Evolutionary conservation across 1,284 basidiomycete genomes (phyloP).

Genomic region (Pseudozyma thailandica): DNA sequence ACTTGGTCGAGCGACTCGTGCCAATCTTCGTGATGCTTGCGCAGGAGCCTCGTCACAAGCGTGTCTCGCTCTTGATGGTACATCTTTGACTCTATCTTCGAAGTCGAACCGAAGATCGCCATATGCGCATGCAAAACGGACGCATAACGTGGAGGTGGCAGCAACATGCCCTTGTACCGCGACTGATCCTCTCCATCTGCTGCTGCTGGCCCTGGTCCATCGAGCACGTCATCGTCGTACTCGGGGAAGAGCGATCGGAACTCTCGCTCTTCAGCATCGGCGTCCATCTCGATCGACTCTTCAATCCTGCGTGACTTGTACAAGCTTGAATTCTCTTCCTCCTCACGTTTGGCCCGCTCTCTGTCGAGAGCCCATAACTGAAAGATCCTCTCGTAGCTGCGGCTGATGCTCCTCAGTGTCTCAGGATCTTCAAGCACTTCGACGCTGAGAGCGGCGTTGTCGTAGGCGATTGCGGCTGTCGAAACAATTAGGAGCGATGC

Average conservation of each 20-base stretch:
- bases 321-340: constrained; percentile 77
- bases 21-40: constrained; percentile 37
- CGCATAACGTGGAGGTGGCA: constrained; percentile 24
- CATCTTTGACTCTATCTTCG: constrained; percentile 3
- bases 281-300: constrained; percentile 76
- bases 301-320: constrained; percentile 79
- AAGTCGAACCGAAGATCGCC: constrained; percentile 37
- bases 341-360: constrained; percentile 76
- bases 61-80: constrained; percentile 25
- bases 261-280: constrained; percentile 78
- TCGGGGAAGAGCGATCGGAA: constrained; percentile 84
- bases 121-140: constrained; percentile 50
- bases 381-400: constrained; percentile 77
- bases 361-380: constrained; percentile 86
- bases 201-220: constrained; percentile 8
- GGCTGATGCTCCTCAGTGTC: constrained; percentile 39
- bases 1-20: constrained; percentile 46
- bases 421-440: constrained; percentile 23
- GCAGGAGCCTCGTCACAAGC: constrained; percentile 35
- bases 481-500: constrained; percentile 48
- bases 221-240: constrained; percentile 76
- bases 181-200: constrained; percentile 13
- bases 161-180: constrained; percentile 21
- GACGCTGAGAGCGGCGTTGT: constrained; percentile 23
- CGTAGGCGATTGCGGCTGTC: constrained; percentile 30